Evolutionary conservation across 2,329 filamentous ascomycete genomes (phyloP).

Genomic region (Fusarium sp.): DNA sequence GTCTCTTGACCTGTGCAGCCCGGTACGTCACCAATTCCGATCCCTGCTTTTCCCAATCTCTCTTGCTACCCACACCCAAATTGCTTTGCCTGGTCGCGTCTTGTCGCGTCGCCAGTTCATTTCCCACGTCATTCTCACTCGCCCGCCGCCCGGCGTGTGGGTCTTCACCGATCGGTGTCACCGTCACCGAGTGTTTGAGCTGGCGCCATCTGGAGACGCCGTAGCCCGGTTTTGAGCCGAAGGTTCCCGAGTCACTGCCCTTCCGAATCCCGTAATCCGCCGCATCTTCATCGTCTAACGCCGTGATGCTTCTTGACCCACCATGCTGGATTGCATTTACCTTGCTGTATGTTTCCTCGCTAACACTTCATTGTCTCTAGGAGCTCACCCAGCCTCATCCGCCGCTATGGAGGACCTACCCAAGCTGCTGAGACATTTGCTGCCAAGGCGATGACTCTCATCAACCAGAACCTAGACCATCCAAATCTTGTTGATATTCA

Average conservation of each 20-base stretch:
- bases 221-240: conserved; percentile 45
- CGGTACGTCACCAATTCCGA: conserved; percentile 62
- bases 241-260: conserved; percentile 31
- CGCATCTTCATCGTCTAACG: background rate
- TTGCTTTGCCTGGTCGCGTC: conserved; percentile 23
- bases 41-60: conserved; percentile 38
- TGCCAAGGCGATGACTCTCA: conserved; percentile 69
- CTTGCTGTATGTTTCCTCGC: conserved; percentile 2
- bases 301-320: conserved; percentile 4
- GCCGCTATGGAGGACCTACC: conserved; percentile 71
- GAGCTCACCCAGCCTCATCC: conserved; percentile 70
- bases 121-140: conserved; percentile 42
- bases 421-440: conserved; percentile 73
- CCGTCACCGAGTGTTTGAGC: conserved; percentile 40
- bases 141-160: conserved; percentile 46
- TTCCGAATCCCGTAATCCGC: conserved; percentile 22
- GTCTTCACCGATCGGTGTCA: conserved; percentile 47
- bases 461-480: conserved; percentile 72
- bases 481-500: conserved; percentile 74
- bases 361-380: conserved; percentile 53
- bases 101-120: conserved; percentile 34
- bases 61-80: conserved; percentile 30
- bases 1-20: conserved; percentile 70
- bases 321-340: background rate
- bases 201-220: conserved; percentile 21